Percentiles rank a stretch among this genome's conserved stretches.
Evolutionary conservation across 2,329 filamentous ascomycete genomes (phyloP).

Genomic region (Aspergillus texensis): DNA sequence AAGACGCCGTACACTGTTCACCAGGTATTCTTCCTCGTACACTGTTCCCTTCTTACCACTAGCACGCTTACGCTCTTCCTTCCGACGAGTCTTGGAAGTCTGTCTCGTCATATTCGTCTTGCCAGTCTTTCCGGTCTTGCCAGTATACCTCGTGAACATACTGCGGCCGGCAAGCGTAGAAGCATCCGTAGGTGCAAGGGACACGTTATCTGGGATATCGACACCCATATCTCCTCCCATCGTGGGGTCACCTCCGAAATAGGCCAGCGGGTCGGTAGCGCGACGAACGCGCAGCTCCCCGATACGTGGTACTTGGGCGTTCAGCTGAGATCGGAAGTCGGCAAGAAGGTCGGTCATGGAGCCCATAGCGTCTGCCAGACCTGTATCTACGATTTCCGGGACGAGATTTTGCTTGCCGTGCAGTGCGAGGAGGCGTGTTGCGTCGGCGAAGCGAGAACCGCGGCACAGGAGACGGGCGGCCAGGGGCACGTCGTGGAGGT

Average conservation of each 20-base stretch:
- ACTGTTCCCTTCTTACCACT: slow-evolving; percentile 94
- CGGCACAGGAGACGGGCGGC: slow-evolving; percentile 82
- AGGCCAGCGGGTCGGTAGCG: slow-evolving; percentile 79
- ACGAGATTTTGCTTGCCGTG: slow-evolving; percentile 66
- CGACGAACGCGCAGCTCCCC: slow-evolving; percentile 80
- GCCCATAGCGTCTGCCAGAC: slow-evolving; percentile 78
- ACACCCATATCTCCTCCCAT: slow-evolving; percentile 53
- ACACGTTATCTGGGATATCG: slow-evolving; percentile 89
- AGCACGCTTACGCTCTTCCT: slow-evolving; percentile 94
- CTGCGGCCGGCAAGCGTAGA: slow-evolving; percentile 77
- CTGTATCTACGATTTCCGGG: slow-evolving; percentile 69
- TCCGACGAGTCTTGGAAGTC: slow-evolving; percentile 82
- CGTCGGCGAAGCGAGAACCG: slow-evolving; percentile 84
- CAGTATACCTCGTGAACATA: slow-evolving; percentile 88
- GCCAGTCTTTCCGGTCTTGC: slow-evolving; percentile 39
- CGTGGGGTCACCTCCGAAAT: slow-evolving; percentile 77
- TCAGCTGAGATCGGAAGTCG: slow-evolving; percentile 85
- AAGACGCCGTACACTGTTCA: slow-evolving; percentile 81
- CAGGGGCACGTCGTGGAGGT: slow-evolving; percentile 70
- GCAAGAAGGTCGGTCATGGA: slow-evolving; percentile 87
- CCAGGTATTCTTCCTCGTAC: slow-evolving; percentile 96
- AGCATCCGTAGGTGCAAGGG: slow-evolving; percentile 80
- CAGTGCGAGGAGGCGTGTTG: slow-evolving; percentile 74
- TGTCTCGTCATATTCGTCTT: slow-evolving; percentile 60
- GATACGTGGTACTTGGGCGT: slow-evolving; percentile 83